These are phyloP conservation scores for Solanum corneliomulleri DNA, from an alignment of 257 asterid genomes.

Conservation along the genomic window DNA sequence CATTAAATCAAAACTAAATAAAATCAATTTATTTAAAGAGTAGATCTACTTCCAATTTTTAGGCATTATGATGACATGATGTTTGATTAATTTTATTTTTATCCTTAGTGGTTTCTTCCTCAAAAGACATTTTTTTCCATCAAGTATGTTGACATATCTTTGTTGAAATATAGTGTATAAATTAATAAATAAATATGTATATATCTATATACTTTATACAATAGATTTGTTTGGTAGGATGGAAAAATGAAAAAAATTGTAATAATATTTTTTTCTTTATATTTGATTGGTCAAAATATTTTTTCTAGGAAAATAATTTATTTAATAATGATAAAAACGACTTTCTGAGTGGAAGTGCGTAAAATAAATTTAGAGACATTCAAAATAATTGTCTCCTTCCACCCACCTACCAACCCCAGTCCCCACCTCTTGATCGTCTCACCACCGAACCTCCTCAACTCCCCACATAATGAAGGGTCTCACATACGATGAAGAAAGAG, in stretches of 20 bases:
- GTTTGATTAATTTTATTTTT: neutral
- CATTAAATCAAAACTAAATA: neutral
- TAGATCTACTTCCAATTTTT: neutral
- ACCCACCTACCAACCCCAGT: neutral
- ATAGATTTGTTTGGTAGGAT: neutral
- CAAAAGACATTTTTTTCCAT: neutral
- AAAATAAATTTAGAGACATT: neutral
- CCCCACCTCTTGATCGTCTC: neutral
- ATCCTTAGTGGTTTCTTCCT: neutral
- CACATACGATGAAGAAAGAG: neutral
- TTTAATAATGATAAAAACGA: neutral
- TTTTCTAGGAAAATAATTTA: accelerated
- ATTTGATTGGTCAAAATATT: neutral
- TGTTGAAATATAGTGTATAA: neutral
- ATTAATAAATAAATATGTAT: neutral
- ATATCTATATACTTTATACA: neutral
- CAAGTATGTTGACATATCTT: neutral
- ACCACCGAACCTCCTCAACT: neutral
- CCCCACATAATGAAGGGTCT: neutral
- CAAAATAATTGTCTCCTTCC: neutral
- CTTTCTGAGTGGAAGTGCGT: neutral
- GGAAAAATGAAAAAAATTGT: neutral
- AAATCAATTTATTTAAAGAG: neutral
- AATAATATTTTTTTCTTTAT: too few species aligned
- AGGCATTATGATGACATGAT: neutral